Conservation (phyloP, 495 filamentous ascomycete genomes). For the Xylaria venustula region DNA sequence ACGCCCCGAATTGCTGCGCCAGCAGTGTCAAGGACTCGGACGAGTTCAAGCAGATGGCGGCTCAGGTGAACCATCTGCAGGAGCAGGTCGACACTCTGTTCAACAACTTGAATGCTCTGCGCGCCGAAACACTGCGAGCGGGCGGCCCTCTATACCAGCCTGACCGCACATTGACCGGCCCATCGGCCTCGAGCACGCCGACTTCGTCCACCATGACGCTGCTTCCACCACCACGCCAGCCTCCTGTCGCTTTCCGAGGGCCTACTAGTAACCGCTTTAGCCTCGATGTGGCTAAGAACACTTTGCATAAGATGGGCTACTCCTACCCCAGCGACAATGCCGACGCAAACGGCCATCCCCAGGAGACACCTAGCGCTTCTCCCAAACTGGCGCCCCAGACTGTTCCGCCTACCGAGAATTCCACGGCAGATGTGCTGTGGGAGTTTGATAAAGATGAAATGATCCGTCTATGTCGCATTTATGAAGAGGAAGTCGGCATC, state of each 20-base stretch:
- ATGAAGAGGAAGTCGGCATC: constrained; percentile 80
- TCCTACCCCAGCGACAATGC: constrained; percentile 54
- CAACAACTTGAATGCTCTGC: constrained; percentile 64
- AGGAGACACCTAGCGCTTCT: constrained; percentile 52
- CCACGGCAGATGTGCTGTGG: constrained; percentile 68
- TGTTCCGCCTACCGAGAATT: constrained; percentile 44
- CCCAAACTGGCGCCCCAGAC: constrained; percentile 36
- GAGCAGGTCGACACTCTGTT: constrained; percentile 80
- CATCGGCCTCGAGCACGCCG: constrained; percentile 35
- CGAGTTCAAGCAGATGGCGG: constrained; percentile 78
- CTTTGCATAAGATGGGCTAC: constrained; percentile 87
- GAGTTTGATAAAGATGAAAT: constrained; percentile 68
- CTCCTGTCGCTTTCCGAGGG: constrained; percentile 76
- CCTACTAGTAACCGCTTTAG: constrained; percentile 85
- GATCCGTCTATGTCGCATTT: constrained; percentile 65
- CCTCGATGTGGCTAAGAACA: constrained; percentile 82
- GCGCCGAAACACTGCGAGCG: constrained; percentile 43
- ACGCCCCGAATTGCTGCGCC: constrained; percentile 86
- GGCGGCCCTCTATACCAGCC: constrained; percentile 34
- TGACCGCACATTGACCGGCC: constrained; percentile 34
- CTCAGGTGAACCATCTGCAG: constrained; percentile 72
- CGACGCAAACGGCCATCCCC: constrained; percentile 57
- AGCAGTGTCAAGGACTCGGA: constrained; percentile 82
- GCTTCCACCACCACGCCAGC: constrained; percentile 44
- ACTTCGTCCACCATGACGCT: constrained; percentile 33